Evolutionary conservation across 2,329 filamentous ascomycete genomes (phyloP).

Genomic region (Chrysoporthe puriensis): DNA sequence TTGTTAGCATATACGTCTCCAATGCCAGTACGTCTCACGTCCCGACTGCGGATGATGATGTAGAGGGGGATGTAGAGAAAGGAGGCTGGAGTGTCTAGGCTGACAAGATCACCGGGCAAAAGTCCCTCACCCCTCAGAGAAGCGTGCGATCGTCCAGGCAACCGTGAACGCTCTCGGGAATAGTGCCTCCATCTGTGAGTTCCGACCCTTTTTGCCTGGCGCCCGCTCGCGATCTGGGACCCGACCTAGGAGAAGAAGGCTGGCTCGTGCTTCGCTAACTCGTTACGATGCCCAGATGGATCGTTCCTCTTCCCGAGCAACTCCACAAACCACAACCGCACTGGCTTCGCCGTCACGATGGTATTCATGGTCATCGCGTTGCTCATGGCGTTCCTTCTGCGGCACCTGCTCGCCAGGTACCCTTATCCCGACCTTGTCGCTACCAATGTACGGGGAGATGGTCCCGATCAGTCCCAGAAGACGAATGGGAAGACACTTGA

Average conservation of each 20-base stretch:
- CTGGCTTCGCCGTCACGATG: slow-evolving; percentile 19
- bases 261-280: neutral
- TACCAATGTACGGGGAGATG: neutral
- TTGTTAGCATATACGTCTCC: too few species aligned
- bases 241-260: neutral
- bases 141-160: too few species aligned
- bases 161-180: slow-evolving; percentile 9
- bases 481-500: neutral
- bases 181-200: slow-evolving; percentile 20
- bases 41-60: too few species aligned
- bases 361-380: slow-evolving; percentile 19
- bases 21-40: too few species aligned
- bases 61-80: too few species aligned
- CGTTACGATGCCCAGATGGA: neutral
- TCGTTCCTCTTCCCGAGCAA: slow-evolving; percentile 22
- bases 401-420: slow-evolving; percentile 17
- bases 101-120: too few species aligned
- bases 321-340: slow-evolving; percentile 15
- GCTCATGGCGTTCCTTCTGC: slow-evolving; percentile 9
- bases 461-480: neutral
- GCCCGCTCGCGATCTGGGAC: neutral
- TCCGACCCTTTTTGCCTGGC: neutral
- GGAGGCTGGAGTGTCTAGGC: too few species aligned
- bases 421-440: slow-evolving; percentile 17
- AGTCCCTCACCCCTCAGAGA: too few species aligned